Conservation (phyloP, 768 basidiomycete genomes). For the Suillus ampliporus region DNA sequence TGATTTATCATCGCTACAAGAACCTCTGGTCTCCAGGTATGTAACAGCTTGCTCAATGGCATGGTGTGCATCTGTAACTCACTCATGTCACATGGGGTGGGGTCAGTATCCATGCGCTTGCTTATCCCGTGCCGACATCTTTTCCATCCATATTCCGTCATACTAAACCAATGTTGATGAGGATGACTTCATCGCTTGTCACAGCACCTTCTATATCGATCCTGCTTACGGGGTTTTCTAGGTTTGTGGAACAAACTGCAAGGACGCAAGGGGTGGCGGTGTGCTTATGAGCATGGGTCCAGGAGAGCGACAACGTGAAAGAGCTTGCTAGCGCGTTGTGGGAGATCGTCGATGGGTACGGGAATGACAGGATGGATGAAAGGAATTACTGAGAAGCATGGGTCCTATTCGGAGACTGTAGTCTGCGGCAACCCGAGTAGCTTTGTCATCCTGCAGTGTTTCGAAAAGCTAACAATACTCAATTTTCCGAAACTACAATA, state of each 20-base stretch:
- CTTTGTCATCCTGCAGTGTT: too few relatives aligned
- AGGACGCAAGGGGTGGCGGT: conserved; percentile 40
- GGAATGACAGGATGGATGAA: conserved; percentile 25
- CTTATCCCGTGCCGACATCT: conserved; percentile 67
- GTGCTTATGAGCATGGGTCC: conserved; percentile 41
- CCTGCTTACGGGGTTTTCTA: conserved; percentile 58
- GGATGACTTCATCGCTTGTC: conserved; percentile 51
- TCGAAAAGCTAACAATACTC: too few relatives aligned
- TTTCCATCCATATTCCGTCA: conserved; percentile 55
- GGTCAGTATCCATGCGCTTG: conserved; percentile 50
- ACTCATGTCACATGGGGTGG: background rate
- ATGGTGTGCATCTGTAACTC: conserved; percentile 13
- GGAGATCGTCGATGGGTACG: conserved; percentile 57
- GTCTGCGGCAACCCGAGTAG: background rate
- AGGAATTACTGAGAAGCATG: conserved; percentile 21
- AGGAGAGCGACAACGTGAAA: conserved; percentile 60
- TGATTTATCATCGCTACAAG: conserved; percentile 31
- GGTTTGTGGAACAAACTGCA: conserved; percentile 50
- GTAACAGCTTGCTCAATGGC: conserved; percentile 14
- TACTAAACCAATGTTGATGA: conserved; percentile 21
- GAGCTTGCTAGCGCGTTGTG: conserved; percentile 65
- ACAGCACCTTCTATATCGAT: conserved; percentile 45
- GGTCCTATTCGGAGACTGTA: background rate
- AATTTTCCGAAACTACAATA: background rate
- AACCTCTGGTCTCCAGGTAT: conserved; percentile 46